phyloP scores from a whole-genome alignment of 2,329 filamentous ascomycete genomes.

The Botrytis elliptica region DNA sequence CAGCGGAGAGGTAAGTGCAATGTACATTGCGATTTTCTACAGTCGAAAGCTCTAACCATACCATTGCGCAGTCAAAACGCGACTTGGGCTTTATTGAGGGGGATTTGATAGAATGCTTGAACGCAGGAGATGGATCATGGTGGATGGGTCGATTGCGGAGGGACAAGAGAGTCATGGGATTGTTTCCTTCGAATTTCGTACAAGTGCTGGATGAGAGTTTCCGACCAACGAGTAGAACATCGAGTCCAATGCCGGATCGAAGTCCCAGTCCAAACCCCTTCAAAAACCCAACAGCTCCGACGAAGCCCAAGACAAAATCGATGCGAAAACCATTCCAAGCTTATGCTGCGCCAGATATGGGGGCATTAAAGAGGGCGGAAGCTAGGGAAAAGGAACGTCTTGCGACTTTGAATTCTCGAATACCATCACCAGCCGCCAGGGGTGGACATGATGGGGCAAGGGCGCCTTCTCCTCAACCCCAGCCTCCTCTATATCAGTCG shows the following conservation, averaged over 20 bases:
- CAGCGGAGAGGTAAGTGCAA: slow-evolving; percentile 68
- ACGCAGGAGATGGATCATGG: slow-evolving; percentile 96
- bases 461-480: slow-evolving; percentile 36
- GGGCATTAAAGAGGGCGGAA: slow-evolving; percentile 52
- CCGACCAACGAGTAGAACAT: slow-evolving; percentile 66
- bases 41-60: background rate
- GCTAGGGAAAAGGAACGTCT: slow-evolving; percentile 35
- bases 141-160: slow-evolving; percentile 92
- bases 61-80: slow-evolving; percentile 65
- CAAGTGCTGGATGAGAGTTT: slow-evolving; percentile 83
- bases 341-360: slow-evolving; percentile 64
- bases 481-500: slow-evolving; percentile 36
- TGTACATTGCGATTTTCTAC: background rate
- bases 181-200: slow-evolving; percentile 98
- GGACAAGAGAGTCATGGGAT: slow-evolving; percentile 84
- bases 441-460: slow-evolving; percentile 28
- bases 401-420: slow-evolving; percentile 30
- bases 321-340: slow-evolving; percentile 68
- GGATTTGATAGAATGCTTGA: slow-evolving; percentile 95
- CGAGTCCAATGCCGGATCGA: slow-evolving; percentile 48
- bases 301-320: slow-evolving; percentile 51
- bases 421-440: slow-evolving; percentile 33
- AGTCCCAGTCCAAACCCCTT: slow-evolving; percentile 39
- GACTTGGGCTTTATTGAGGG: slow-evolving; percentile 97
- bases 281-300: slow-evolving; percentile 34